These are phyloP conservation scores for Aspergillus quadricinctus DNA, from an alignment of 2,329 filamentous ascomycete species.

Conservation along the genomic window DNA sequence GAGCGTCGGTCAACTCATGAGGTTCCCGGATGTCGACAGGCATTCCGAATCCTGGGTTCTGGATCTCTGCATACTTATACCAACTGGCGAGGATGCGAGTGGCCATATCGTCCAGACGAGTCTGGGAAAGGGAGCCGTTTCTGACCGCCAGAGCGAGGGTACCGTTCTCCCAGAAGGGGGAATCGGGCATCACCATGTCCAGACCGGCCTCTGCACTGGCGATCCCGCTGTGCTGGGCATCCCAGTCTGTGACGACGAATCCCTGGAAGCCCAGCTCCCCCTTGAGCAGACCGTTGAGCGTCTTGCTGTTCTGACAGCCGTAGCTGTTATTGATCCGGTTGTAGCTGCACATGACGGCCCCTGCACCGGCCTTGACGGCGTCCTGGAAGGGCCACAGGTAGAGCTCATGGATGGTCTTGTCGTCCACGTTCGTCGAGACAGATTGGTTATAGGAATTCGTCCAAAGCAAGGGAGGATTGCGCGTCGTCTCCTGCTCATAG, in stretches of 20 bases:
- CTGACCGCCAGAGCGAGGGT: slow-evolving; percentile 4
- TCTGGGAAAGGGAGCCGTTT: slow-evolving; percentile 5
- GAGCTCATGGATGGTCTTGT: slow-evolving; percentile 61
- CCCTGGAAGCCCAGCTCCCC: slow-evolving; percentile 76
- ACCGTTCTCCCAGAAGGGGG: slow-evolving; percentile 4
- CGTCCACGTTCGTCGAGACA: slow-evolving; percentile 60
- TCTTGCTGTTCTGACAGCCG: slow-evolving; percentile 71
- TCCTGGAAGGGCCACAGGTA: slow-evolving; percentile 66
- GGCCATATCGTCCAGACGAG: slow-evolving; percentile 11
- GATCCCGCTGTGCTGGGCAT: slow-evolving; percentile 67
- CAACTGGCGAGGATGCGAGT: slow-evolving; percentile 10
- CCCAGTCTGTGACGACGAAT: slow-evolving; percentile 75
- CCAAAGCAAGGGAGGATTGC: slow-evolving; percentile 24
- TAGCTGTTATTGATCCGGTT: slow-evolving; percentile 68
- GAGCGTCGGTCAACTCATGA: slow-evolving; percentile 51
- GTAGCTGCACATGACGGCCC: slow-evolving; percentile 55
- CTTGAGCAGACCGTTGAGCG: slow-evolving; percentile 72
- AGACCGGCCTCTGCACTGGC: slow-evolving; percentile 65
- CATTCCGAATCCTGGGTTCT: slow-evolving; percentile 30
- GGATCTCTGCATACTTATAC: slow-evolving; percentile 14
- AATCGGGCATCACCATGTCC: slow-evolving; percentile 47
- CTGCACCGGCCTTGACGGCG: slow-evolving; percentile 54
- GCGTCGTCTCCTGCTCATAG: slow-evolving; percentile 55
- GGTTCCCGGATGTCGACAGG: slow-evolving; percentile 39
- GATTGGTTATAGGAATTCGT: slow-evolving; percentile 37